These are phyloP conservation scores for Penicillium janthinellum DNA, from an alignment of 2,329 filamentous ascomycete genomes.

Conservation along the genomic window DNA sequence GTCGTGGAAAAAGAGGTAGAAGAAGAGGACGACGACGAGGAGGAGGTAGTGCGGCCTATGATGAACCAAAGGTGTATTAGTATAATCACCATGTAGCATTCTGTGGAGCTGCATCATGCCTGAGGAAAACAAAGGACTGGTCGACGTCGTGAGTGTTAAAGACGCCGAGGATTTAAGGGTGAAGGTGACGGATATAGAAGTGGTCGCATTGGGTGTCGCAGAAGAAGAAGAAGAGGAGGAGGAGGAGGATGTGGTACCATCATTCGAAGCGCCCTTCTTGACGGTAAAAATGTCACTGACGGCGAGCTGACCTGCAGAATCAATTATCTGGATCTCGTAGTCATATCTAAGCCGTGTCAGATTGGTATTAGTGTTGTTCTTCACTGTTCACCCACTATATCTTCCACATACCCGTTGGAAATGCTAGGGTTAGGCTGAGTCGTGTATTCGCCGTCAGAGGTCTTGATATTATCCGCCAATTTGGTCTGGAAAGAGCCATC, in stretches of 20 bases:
- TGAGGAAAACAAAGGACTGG: constrained; percentile 9
- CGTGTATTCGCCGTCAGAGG: constrained; percentile 13
- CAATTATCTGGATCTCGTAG: constrained; percentile 17
- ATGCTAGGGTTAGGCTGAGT: constrained; percentile 18
- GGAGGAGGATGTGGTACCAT: constrained; percentile 7
- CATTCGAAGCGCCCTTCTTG: background rate
- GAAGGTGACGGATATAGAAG: background rate
- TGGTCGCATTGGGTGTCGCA: background rate
- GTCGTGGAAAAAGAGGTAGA: background rate
- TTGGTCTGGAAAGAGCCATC: constrained; percentile 19
- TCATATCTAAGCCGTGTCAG: constrained; percentile 2
- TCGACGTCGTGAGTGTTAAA: constrained; percentile 3
- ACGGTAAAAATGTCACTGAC: constrained; percentile 14
- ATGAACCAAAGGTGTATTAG: background rate
- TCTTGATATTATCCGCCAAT: constrained; percentile 17
- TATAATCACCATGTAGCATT: background rate
- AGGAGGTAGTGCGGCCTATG: background rate
- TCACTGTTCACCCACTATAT: background rate
- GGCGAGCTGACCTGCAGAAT: constrained; percentile 13
- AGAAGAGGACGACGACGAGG: background rate
- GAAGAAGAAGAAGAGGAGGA: background rate
- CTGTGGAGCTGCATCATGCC: constrained; percentile 12
- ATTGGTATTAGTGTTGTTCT: background rate
- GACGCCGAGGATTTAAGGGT: constrained; percentile 3
- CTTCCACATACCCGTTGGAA: constrained; percentile 14